Conservation (phyloP, 371 early-diverging fungal species). For the Mortierella sp. region DNA sequence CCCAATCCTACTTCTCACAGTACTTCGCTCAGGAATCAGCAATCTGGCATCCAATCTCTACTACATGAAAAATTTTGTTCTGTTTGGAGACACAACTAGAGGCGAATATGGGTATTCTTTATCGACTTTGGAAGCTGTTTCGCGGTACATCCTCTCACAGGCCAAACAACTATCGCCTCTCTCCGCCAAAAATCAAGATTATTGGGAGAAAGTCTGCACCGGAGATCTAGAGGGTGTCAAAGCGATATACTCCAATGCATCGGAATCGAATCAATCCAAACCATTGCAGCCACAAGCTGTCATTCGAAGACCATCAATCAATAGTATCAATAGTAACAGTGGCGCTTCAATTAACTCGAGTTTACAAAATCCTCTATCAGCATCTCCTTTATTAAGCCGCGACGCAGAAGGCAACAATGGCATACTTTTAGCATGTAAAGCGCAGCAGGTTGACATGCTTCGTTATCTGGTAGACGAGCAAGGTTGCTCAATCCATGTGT, state of each 20-base stretch:
- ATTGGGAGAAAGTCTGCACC: conserved; percentile 56
- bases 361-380: conserved; percentile 12
- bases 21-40: conserved; percentile 65
- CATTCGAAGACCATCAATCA: conserved; percentile 18
- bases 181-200: conserved; percentile 52
- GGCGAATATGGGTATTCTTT: conserved; percentile 69
- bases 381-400: conserved; percentile 38
- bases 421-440: conserved; percentile 59
- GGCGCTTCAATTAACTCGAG: conserved; percentile 9
- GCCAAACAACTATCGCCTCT: conserved; percentile 53
- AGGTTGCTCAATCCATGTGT: conserved; percentile 7
- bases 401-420: conserved; percentile 63
- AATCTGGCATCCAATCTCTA: conserved; percentile 66
- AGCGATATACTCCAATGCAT: conserved; percentile 5
- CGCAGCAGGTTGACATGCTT: conserved; percentile 55
- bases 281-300: conserved; percentile 1
- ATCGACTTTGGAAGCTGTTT: conserved; percentile 67
- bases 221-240: conserved; percentile 37
- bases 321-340: conserved; percentile 25
- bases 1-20: conserved; percentile 63
- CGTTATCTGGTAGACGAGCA: conserved; percentile 43
- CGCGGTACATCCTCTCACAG: conserved; percentile 62
- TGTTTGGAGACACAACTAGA: conserved; percentile 57
- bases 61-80: conserved; percentile 69
- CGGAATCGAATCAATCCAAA: not conserved